Conservation (phyloP, 306 rosid species). For the Rosa multiflora region DNA sequence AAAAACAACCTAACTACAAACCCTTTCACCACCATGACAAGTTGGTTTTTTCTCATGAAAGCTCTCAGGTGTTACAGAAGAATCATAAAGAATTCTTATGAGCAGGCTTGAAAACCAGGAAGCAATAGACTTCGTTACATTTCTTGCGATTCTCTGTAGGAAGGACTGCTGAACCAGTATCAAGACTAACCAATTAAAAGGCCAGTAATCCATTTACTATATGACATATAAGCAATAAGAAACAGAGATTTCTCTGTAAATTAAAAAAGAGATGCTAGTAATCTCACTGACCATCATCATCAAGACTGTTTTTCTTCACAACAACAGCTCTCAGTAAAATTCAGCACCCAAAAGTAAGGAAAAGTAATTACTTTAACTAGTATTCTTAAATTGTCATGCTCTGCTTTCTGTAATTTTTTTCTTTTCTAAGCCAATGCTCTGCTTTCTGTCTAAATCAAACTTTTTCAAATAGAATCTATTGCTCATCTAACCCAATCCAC, state of each 20-base stretch:
- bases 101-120: background rate
- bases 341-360: background rate
- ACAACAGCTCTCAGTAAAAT: background rate
- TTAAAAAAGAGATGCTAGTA: background rate
- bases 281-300: background rate
- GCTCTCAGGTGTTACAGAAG: background rate
- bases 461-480: background rate
- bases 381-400: background rate
- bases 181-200: background rate
- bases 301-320: background rate
- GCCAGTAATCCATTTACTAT: background rate
- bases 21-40: background rate
- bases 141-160: background rate
- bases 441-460: background rate
- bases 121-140: background rate
- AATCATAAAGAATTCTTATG: background rate
- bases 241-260: background rate
- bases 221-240: background rate
- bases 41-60: background rate
- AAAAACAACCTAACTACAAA: background rate
- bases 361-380: background rate
- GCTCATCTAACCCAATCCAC: background rate
- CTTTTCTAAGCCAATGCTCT: background rate
- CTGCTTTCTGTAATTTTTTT: background rate
- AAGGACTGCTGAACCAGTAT: background rate